Evolutionary conservation across 2,329 filamentous ascomycete genomes (phyloP).

Genomic region (Penicillium sp.): DNA sequence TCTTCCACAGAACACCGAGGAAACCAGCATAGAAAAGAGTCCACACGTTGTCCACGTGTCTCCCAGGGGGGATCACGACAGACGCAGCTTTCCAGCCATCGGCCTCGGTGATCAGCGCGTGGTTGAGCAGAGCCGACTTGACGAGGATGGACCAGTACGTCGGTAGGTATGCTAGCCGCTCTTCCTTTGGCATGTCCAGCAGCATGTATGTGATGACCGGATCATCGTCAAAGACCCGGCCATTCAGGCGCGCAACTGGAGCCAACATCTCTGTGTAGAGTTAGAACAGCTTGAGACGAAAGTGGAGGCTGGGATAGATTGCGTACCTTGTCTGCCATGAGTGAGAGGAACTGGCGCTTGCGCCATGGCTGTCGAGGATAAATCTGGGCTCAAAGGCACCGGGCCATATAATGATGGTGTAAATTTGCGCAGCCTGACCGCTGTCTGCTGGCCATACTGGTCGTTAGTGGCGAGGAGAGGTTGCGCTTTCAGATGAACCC

Average conservation of each 20-base stretch:
- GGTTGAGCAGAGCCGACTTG: constrained; percentile 31
- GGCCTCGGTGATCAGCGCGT: constrained; percentile 32
- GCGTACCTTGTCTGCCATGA: constrained; percentile 24
- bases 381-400: background rate
- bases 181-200: constrained; percentile 25
- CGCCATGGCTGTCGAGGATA: constrained; percentile 15
- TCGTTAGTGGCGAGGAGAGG: background rate
- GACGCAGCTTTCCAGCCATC: constrained; percentile 33
- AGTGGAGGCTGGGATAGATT: background rate
- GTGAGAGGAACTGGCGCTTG: constrained; percentile 18
- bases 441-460: constrained; percentile 11
- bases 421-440: constrained; percentile 11
- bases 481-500: background rate
- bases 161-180: constrained; percentile 29
- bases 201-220: constrained; percentile 34
- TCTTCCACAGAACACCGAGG: constrained; percentile 27
- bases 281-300: background rate
- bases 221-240: constrained; percentile 30
- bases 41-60: constrained; percentile 27
- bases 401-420: constrained; percentile 10
- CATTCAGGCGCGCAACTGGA: constrained; percentile 27
- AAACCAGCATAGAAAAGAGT: constrained; percentile 30
- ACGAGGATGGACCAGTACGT: constrained; percentile 30
- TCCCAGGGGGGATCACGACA: constrained; percentile 28
- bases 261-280: constrained; percentile 18